These are phyloP conservation scores for Pinus albicaulis DNA, from an alignment of 75 land plant genomes.

Conservation along the genomic window DNA sequence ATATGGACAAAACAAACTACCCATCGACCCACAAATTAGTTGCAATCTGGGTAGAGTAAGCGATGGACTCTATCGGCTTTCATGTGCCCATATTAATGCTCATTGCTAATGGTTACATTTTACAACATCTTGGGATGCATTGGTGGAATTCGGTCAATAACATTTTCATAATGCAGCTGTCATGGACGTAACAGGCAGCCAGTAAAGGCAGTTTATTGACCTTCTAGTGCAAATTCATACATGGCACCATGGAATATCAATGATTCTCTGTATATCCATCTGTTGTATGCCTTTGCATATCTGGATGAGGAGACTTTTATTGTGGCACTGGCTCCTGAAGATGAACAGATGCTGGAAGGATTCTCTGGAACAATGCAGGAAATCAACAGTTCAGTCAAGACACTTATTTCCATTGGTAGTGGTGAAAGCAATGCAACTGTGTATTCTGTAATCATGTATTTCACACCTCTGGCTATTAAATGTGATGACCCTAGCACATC, in stretches of 20 bases:
- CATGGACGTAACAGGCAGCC: background rate
- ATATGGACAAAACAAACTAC: background rate
- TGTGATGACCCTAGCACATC: no score
- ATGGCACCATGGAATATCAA: constrained; percentile 17
- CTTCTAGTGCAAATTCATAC: constrained; percentile 6
- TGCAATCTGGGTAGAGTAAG: no score
- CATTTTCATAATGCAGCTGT: background rate
- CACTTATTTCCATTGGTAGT: constrained; percentile 42
- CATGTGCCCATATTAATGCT: background rate
- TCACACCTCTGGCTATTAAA: no score
- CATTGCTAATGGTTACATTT: background rate
- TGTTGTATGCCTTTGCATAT: constrained; percentile 36
- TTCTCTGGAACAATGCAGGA: constrained; percentile 26
- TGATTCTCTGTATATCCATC: constrained; percentile 36
- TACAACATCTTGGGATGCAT: background rate
- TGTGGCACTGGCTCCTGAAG: constrained; percentile 1
- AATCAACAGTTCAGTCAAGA: constrained; percentile 22
- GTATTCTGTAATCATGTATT: constrained; percentile 12
- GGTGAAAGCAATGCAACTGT: constrained; percentile 11
- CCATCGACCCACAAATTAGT: background rate
- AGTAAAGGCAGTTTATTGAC: constrained; percentile 35
- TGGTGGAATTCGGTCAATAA: background rate
- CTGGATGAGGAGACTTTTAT: constrained; percentile 12
- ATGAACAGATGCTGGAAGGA: constrained; percentile 1
- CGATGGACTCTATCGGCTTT: background rate